Conservation (phyloP, 805 yeast genomes). For the Zygosaccharomyces pseudorouxii region DNA sequence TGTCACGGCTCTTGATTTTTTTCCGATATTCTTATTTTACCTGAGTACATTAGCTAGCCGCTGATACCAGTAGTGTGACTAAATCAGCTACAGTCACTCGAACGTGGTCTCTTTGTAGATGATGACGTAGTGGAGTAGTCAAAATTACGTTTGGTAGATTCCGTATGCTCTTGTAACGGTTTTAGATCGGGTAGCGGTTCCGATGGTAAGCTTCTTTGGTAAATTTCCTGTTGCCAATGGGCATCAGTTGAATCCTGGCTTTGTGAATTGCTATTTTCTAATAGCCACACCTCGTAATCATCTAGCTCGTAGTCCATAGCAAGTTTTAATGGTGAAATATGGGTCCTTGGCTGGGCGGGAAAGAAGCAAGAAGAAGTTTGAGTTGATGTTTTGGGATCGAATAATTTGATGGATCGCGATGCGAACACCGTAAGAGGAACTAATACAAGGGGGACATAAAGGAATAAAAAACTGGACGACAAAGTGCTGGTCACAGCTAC, state of each 20-base stretch:
- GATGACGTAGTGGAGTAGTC: neutral
- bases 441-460: too few relatives aligned
- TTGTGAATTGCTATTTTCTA: slow-evolving; percentile 3
- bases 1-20: too few relatives aligned
- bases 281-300: slow-evolving; percentile 12
- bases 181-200: slow-evolving; percentile 7
- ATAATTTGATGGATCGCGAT: neutral
- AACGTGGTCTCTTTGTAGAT: slow-evolving; percentile 1
- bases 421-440: neutral
- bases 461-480: too few relatives aligned
- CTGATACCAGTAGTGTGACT: neutral
- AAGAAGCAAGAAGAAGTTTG: neutral
- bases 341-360: slow-evolving; percentile 1
- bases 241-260: slow-evolving; percentile 2
- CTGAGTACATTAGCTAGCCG: too few relatives aligned
- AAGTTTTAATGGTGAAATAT: neutral
- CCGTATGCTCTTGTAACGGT: slow-evolving; percentile 2
- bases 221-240: slow-evolving; percentile 7
- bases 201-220: slow-evolving; percentile 9
- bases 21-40: too few relatives aligned
- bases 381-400: neutral
- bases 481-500: too few relatives aligned
- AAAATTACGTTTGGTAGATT: neutral
- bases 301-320: slow-evolving; percentile 3
- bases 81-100: neutral